Percentiles rank a stretch among this genome's conserved stretches.
Evolutionary conservation across 768 basidiomycete genomes (phyloP).

Genomic region (Leccinum barrowsii): DNA sequence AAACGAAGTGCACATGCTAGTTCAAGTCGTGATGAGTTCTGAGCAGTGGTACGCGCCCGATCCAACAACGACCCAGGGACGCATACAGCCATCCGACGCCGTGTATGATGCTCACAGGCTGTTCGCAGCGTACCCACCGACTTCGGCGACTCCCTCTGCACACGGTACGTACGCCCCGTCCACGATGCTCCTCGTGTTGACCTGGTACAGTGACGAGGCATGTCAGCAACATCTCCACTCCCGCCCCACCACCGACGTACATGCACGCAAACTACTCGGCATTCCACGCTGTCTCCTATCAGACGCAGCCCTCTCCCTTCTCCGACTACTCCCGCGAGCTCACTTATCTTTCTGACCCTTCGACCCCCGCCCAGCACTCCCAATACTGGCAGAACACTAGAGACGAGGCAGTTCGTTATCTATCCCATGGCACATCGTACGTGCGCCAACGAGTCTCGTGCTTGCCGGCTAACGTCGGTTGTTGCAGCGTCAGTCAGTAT

Average conservation of each 20-base stretch:
- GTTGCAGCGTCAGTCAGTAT: constrained; percentile 23
- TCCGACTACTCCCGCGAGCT: constrained; percentile 66
- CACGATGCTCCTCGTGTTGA: constrained; percentile 10
- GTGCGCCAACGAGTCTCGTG: constrained; percentile 19
- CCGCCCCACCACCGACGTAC: constrained; percentile 60
- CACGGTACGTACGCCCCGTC: constrained; percentile 48
- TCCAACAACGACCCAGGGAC: constrained; percentile 12
- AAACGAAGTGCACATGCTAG: neutral
- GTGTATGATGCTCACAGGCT: constrained; percentile 68
- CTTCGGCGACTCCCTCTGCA: constrained; percentile 71
- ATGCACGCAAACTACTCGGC: constrained; percentile 44
- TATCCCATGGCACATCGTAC: constrained; percentile 53
- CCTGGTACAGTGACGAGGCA: constrained; percentile 58
- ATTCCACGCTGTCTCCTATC: constrained; percentile 26
- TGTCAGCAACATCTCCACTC: constrained; percentile 54
- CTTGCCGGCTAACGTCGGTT: constrained; percentile 3
- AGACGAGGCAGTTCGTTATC: constrained; percentile 56
- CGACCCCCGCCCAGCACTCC: constrained; percentile 41
- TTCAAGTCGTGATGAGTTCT: constrained; percentile 23
- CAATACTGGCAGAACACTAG: constrained; percentile 65
- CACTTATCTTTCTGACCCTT: constrained; percentile 50
- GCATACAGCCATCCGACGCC: constrained; percentile 37
- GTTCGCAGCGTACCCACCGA: constrained; percentile 66
- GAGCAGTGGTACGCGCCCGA: constrained; percentile 14
- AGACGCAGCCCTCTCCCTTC: constrained; percentile 45